Conservation (phyloP, 2,329 filamentous ascomycete genomes). For the Epichloe uncinata region DNA sequence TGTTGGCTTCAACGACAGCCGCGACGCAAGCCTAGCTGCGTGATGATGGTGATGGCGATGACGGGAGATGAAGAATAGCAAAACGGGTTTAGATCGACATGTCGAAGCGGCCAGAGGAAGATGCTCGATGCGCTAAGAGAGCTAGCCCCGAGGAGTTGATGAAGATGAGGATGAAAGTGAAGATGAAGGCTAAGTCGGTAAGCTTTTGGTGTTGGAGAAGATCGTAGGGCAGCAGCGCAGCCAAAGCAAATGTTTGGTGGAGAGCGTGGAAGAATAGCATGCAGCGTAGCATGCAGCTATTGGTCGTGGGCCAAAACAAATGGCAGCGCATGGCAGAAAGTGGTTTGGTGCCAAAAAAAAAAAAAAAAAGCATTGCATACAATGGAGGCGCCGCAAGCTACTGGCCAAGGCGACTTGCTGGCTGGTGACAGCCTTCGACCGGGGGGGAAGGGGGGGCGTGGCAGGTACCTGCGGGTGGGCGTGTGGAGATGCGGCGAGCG, state of each 20-base stretch:
- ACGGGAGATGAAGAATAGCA: not conserved
- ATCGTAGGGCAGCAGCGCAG: slow-evolving; percentile 6
- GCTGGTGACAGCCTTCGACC: slow-evolving; percentile 1
- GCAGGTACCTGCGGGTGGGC: not conserved
- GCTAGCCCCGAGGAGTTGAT: not conserved
- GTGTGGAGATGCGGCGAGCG: not conserved
- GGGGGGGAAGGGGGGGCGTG: not conserved
- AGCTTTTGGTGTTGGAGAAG: not conserved
- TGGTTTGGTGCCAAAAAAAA: not conserved
- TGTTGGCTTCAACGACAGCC: not conserved
- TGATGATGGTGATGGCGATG: not conserved
- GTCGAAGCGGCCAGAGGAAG: slow-evolving; percentile 3
- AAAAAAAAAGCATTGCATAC: not conserved
- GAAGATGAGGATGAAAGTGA: not conserved
- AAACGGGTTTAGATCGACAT: slow-evolving; percentile 7
- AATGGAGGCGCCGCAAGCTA: not conserved
- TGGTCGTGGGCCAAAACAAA: slow-evolving; percentile 19
- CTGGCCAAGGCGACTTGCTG: too few species aligned
- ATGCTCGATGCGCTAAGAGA: slow-evolving; percentile 3
- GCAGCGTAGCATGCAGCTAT: slow-evolving; percentile 13
- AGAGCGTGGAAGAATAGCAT: slow-evolving; percentile 9
- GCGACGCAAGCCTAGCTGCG: slow-evolving; percentile 1
- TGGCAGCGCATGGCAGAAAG: slow-evolving; percentile 6
- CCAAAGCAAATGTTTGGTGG: slow-evolving; percentile 6
- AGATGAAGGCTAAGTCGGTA: not conserved